Percentiles rank a stretch among this genome's conserved stretches.
Evolutionary conservation across 1,284 basidiomycete species (phyloP).

Genomic region (Fistulina hepatica): DNA sequence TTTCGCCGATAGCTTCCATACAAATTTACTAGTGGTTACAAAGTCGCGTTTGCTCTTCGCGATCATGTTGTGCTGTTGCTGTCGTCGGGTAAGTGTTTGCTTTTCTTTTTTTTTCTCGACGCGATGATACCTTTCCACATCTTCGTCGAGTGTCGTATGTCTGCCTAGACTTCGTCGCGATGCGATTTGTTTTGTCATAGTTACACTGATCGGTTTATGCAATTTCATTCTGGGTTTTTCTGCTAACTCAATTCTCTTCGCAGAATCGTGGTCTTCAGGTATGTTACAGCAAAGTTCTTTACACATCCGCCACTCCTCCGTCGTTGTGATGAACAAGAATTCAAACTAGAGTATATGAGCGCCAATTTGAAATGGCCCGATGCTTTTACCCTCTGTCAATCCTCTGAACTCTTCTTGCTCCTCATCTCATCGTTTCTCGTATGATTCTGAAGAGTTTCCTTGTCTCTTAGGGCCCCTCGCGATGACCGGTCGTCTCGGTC

Average conservation of each 20-base stretch:
- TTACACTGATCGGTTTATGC: conserved; percentile 67
- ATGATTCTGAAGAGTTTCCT: conserved; percentile 1
- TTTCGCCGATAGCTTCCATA: no score
- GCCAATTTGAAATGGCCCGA: conserved; percentile 35
- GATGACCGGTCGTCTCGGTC: not conserved
- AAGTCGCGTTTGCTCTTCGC: no score
- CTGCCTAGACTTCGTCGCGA: no score
- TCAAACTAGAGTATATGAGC: conserved; percentile 89
- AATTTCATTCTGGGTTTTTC: conserved; percentile 13
- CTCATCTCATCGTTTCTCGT: conserved; percentile 10
- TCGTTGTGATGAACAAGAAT: conserved; percentile 37
- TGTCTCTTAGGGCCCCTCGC: conserved; percentile 9
- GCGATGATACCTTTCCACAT: no score
- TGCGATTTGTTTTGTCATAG: conserved; percentile 64
- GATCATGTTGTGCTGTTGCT: no score
- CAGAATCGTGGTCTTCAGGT: not conserved
- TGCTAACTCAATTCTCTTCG: conserved; percentile 8
- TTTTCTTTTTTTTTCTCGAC: not conserved
- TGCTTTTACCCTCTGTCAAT: conserved; percentile 60
- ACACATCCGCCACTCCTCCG: not conserved
- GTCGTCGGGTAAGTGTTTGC: no score
- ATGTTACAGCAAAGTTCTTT: conserved; percentile 7
- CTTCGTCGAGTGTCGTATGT: no score
- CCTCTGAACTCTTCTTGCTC: conserved; percentile 38
- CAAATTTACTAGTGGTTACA: no score